A percentile compares a stretch with the other conserved stretches of the same genome.
phyloP scores from a whole-genome alignment of 805 yeast species.

The Zygoascus bituminiphila region DNA sequence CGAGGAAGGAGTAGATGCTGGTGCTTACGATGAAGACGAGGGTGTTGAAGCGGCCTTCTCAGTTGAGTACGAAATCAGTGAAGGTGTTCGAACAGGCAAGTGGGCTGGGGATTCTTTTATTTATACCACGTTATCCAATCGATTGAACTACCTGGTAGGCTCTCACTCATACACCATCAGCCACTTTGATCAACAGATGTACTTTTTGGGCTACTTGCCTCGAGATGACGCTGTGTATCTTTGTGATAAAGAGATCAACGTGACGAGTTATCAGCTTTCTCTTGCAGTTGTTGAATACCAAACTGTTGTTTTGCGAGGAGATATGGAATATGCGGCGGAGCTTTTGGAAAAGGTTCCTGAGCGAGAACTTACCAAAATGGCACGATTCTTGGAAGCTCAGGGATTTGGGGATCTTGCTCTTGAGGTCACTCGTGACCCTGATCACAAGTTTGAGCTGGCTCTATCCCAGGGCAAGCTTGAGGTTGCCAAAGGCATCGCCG shows the following conservation, averaged over 20 bases:
- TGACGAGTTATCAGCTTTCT: conserved; percentile 73
- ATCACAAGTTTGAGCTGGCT: conserved; percentile 88
- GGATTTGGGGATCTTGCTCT: conserved; percentile 80
- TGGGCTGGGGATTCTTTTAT: conserved; percentile 98
- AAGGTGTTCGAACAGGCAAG: conserved; percentile 75
- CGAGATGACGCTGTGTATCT: conserved; percentile 85
- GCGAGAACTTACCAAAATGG: conserved; percentile 63
- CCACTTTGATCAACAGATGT: conserved; percentile 84
- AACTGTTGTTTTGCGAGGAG: conserved; percentile 92
- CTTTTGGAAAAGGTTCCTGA: conserved; percentile 49
- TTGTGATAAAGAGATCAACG: conserved; percentile 82
- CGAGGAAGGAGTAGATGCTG: conserved; percentile 51
- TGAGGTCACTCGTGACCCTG: conserved; percentile 73
- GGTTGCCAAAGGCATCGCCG: conserved; percentile 63
- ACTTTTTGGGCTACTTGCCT: conserved; percentile 80
- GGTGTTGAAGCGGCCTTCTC: conserved; percentile 86
- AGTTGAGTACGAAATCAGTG: conserved; percentile 73
- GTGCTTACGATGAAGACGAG: conserved; percentile 62
- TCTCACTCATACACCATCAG: conserved; percentile 86
- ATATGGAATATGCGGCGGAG: conserved; percentile 71
- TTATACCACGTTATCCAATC: conserved; percentile 77
- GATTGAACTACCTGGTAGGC: conserved; percentile 92
- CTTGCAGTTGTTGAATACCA: conserved; percentile 88
- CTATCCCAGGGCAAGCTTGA: conserved; percentile 62
- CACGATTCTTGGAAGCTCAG: conserved; percentile 90